A percentile compares a stretch with the other conserved stretches of the same genome.
Evolutionary conservation across 345 rosid genomes (phyloP).

Genomic region (Corchorus capsularis): DNA sequence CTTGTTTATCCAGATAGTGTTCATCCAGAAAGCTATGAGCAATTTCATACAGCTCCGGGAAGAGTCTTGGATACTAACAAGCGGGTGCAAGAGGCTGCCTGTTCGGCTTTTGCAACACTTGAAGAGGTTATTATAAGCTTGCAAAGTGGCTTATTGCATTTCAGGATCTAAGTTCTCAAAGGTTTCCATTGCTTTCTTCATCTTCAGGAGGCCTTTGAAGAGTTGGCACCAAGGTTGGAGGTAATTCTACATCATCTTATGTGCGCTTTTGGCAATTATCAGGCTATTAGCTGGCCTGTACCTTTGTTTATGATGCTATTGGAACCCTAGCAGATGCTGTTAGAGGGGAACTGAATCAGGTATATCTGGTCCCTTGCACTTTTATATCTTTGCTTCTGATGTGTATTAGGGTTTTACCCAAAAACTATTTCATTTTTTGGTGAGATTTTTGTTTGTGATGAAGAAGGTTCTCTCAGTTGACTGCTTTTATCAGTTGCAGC

Average conservation of each 20-base stretch:
- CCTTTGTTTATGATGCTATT: constrained; percentile 87
- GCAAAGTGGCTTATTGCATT: too few species aligned
- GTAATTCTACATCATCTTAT: constrained; percentile 90
- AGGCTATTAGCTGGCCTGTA: constrained; percentile 52
- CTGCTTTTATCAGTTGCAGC: constrained; percentile 51
- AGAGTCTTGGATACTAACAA: constrained; percentile 89
- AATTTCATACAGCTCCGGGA: constrained; percentile 75
- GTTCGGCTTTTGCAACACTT: too few species aligned
- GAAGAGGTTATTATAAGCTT: too few species aligned
- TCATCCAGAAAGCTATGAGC: constrained; percentile 70
- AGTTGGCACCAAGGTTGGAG: constrained; percentile 76
- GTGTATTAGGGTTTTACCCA: not conserved
- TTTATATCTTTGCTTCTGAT: not conserved
- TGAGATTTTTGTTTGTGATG: not conserved
- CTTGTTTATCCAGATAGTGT: constrained; percentile 55
- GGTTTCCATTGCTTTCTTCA: constrained; percentile 27
- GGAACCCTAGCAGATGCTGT: constrained; percentile 99
- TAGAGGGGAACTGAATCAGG: constrained; percentile 84
- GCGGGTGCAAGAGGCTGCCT: constrained; percentile 99
- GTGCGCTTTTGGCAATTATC: constrained; percentile 98
- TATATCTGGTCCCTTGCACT: constrained; percentile 23
- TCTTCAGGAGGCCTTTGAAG: constrained; percentile 86
- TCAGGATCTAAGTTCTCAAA: constrained; percentile 17
- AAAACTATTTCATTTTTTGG: not conserved
- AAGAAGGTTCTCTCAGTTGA: constrained; percentile 12